These are phyloP conservation scores for Phytophthora syringae DNA, from an alignment of 352 stramenopile genomes.

Conservation along the genomic window DNA sequence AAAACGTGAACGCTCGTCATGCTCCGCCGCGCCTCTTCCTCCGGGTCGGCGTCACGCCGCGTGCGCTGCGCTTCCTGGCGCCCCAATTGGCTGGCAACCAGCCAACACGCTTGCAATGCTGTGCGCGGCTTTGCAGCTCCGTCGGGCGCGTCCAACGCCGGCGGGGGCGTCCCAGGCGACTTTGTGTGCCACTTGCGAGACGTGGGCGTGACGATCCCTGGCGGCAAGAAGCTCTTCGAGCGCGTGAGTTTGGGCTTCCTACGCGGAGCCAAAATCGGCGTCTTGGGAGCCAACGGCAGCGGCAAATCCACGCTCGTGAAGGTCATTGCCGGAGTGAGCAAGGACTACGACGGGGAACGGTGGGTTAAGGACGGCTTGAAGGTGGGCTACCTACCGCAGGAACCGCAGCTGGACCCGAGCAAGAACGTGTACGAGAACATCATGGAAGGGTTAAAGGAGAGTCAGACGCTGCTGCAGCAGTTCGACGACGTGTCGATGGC, in stretches of 20 bases:
- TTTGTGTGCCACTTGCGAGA: slow-evolving; percentile 84
- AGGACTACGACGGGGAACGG: slow-evolving; percentile 87
- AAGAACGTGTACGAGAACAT: slow-evolving; percentile 93
- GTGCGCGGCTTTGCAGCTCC: slow-evolving; percentile 46
- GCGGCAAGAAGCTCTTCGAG: slow-evolving; percentile 88
- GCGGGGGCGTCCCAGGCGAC: slow-evolving; percentile 79
- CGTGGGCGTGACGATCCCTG: slow-evolving; percentile 78
- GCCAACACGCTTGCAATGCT: slow-evolving; percentile 17
- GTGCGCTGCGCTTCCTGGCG: background rate
- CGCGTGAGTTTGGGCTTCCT: slow-evolving; percentile 80
- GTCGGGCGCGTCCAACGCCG: slow-evolving; percentile 60
- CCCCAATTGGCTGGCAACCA: slow-evolving; percentile 18
- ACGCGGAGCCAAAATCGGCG: slow-evolving; percentile 94
- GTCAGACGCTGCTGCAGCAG: slow-evolving; percentile 70
- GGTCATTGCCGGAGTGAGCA: slow-evolving; percentile 93
- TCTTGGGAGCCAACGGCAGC: slow-evolving; percentile 95
- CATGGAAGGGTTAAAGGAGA: slow-evolving; percentile 88
- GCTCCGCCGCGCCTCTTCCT: slow-evolving; percentile 23
- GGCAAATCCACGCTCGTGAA: slow-evolving; percentile 97
- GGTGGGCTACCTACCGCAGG: slow-evolving; percentile 89
- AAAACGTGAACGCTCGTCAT: slow-evolving; percentile 21
- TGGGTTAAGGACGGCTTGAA: slow-evolving; percentile 89
- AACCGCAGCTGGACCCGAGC: slow-evolving; percentile 82
- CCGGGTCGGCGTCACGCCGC: background rate
- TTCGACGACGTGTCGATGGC: slow-evolving; percentile 90